A percentile compares a stretch with the other conserved stretches of the same genome.
These are phyloP conservation scores for Coriaria nepalensis DNA, from an alignment of 306 rosid species.

Conservation along the genomic window DNA sequence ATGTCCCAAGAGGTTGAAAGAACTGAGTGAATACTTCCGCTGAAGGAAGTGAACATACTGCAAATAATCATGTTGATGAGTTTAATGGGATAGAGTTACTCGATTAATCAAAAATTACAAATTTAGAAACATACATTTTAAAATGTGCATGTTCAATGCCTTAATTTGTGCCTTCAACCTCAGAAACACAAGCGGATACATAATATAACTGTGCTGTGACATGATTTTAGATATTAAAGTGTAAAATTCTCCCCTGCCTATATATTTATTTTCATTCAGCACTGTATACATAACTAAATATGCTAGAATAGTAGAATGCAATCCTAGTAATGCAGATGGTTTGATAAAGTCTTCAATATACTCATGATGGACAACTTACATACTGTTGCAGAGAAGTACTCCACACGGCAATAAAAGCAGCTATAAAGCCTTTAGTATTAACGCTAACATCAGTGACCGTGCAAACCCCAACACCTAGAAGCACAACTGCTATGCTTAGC, in stretches of 20 bases:
- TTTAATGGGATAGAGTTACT: neutral
- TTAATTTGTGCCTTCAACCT: neutral
- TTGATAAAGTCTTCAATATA: neutral
- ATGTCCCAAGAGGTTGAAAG: slow-evolving; percentile 85
- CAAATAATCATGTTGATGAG: slow-evolving; percentile 12
- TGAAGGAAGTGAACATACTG: slow-evolving; percentile 90
- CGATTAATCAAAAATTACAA: neutral
- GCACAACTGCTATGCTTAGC: slow-evolving; percentile 48
- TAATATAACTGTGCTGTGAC: too few relatives aligned
- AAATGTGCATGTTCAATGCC: too few relatives aligned
- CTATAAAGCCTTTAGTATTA: slow-evolving; percentile 43
- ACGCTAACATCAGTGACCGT: slow-evolving; percentile 68
- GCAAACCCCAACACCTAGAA: slow-evolving; percentile 62
- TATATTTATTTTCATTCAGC: too few relatives aligned
- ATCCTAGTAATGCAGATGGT: neutral
- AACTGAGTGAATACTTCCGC: slow-evolving; percentile 72
- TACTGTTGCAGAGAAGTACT: slow-evolving; percentile 62
- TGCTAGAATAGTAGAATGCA: neutral
- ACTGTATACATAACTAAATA: neutral
- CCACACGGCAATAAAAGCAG: slow-evolving; percentile 56
- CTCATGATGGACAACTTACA: slow-evolving; percentile 25
- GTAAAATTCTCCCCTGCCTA: too few relatives aligned
- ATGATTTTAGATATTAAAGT: too few relatives aligned
- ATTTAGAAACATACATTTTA: neutral
- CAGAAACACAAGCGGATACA: neutral